These are phyloP conservation scores for Magnusiomyces suaveolens DNA, from an alignment of 1,139 yeast genomes.

Conservation along the genomic window DNA sequence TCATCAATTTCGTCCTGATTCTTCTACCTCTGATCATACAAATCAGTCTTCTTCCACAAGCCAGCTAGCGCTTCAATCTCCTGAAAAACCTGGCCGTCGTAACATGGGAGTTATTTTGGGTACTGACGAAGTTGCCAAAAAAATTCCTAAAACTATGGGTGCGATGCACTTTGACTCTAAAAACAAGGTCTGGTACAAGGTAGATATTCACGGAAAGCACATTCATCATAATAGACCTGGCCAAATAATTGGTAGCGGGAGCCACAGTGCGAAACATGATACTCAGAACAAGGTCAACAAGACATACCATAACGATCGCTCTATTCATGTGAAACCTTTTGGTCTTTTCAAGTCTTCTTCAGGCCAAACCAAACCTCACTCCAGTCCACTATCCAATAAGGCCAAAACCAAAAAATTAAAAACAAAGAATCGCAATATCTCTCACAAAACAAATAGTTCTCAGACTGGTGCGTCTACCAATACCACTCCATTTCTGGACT, in stretches of 20 bases:
- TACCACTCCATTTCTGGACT: not conserved
- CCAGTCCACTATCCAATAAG: not conserved
- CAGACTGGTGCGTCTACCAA: not conserved
- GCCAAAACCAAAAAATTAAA: not conserved
- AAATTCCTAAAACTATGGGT: constrained; percentile 10
- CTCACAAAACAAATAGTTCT: not conserved
- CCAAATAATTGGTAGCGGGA: not conserved
- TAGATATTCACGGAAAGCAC: not conserved
- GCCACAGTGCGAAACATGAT: not conserved
- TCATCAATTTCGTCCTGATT: not conserved
- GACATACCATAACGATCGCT: not conserved
- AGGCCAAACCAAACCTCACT: no score
- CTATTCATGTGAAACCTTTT: not conserved
- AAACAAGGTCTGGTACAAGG: constrained; percentile 8
- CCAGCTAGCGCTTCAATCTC: not conserved
- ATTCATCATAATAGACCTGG: not conserved
- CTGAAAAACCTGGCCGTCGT: constrained; percentile 1
- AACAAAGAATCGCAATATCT: not conserved
- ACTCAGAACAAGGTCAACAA: not conserved
- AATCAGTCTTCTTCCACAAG: not conserved
- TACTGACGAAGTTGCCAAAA: constrained; percentile 2
- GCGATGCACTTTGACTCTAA: constrained; percentile 12
- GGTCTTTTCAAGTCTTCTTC: not conserved
- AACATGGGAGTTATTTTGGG: constrained; percentile 5
- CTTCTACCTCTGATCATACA: not conserved